A percentile compares a stretch with the other conserved stretches of the same genome.
Conservation (phyloP, 2,329 filamentous ascomycete genomes). For the Arthrobotrys conoides region DNA sequence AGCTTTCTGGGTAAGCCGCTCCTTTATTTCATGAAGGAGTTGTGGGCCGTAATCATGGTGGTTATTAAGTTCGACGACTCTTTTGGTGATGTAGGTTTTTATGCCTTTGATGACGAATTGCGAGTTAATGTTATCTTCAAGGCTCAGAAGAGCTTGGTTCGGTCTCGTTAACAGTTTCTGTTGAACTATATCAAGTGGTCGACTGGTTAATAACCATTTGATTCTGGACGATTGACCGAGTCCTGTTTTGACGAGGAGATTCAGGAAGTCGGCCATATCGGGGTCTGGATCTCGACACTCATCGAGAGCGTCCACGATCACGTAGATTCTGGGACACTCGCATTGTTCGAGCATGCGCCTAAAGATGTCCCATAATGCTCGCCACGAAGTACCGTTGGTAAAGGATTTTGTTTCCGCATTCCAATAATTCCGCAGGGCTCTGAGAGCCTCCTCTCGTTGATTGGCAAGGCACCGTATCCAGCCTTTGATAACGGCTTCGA, state of each 20-base stretch:
- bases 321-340: slow-evolving; percentile 50
- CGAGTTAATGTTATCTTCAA: too few relatives aligned
- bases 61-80: too few relatives aligned
- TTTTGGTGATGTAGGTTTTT: too few relatives aligned
- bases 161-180: slow-evolving; percentile 55
- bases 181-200: slow-evolving; percentile 63
- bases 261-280: slow-evolving; percentile 44
- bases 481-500: slow-evolving; percentile 28
- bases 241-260: slow-evolving; percentile 59
- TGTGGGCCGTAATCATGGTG: too few relatives aligned
- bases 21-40: too few relatives aligned
- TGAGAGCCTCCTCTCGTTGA: slow-evolving; percentile 6
- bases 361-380: slow-evolving; percentile 39
- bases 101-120: too few relatives aligned
- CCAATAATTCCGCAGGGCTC: slow-evolving; percentile 18
- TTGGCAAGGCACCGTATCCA: slow-evolving; percentile 55
- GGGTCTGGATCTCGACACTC: slow-evolving; percentile 56
- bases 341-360: slow-evolving; percentile 25
- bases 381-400: slow-evolving; percentile 16
- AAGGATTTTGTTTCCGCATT: too few relatives aligned
- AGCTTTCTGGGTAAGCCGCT: too few relatives aligned
- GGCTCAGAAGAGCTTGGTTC: too few relatives aligned
- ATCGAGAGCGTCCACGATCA: slow-evolving; percentile 61
- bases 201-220: slow-evolving; percentile 65
- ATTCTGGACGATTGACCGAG: slow-evolving; percentile 62